Base-by-base conservation (phyloP, 257 asterid species). In the Apocynum venetum region DNA sequence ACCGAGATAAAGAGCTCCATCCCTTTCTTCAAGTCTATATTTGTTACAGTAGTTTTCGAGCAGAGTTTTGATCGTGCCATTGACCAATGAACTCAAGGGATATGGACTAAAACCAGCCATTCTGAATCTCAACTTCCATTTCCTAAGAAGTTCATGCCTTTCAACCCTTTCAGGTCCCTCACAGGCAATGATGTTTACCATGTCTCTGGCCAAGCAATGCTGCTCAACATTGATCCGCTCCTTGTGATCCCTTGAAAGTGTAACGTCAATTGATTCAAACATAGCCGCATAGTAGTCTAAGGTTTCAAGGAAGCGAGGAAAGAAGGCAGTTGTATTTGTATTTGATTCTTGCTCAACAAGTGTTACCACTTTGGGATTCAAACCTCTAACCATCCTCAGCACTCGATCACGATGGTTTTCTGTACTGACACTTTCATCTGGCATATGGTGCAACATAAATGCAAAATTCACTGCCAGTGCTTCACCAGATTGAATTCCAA, bases 1-100 rank as follows among this genome's bases (percentile, higher is more conserved):
- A 73, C 98, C 98, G 81, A 93, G 96, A 86, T 87, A 92, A 51
- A 93, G 86, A 67, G 97, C 96, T 9, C 93, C 97, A 82, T 93
- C 93, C 82, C 96, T 89, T 75, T 94, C 97, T 69, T 87, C 87
- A 83, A 90, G 88, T 73, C 97, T 90, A 79, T 88, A 92, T 55
- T 86, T 87, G 14, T 79, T 74, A 56, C 90, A 83, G 72, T 90
- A 89, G 83, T 82, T 90, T 44, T 82, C 83, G 2, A 94, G 90
- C 90, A 89, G 80, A 12, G 81, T 79, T 64, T 84, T 89, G 77
- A 94, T 93, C 0, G 97, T 93, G 38, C 87, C 85, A 61, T 93
- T 93, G 53, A 93, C 97, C 75, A 89, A 74, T 44, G 89, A 82
- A 78, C 93, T 89, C 88, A 93, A 85, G 0, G 98, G 97, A 48